Base-by-base conservation (phyloP, 371 early-diverging fungal genomes). In the Actinomortierella ambigua region DNA sequence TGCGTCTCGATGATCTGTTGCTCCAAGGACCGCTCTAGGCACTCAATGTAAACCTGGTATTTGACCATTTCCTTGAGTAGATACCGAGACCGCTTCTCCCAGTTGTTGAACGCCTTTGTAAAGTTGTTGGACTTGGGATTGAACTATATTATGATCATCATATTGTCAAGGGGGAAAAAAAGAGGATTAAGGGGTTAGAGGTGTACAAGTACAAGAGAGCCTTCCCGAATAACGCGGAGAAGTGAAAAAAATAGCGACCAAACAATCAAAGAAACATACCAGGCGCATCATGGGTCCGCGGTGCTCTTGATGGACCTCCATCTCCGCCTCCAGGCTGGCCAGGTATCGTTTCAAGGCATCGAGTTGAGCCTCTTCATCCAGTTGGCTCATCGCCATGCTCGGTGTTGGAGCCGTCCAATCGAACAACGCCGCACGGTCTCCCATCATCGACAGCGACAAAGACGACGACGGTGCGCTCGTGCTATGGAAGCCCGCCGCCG, bases 31-130 rank as follows among this genome's bases (percentile, higher is more conserved):
- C 87, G 84, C 64, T 92, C 87, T 51, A 93, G 73, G 2, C 80
- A 82, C 63, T 92, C 88, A 24, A 87, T 86, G 59, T 95, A 95
- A 56, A 90, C 90, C 76, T 90, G 87, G 69, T 95, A 95, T 61
- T 94, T 93, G 61, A 94, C 90, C 61, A 93, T 87, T 76, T 95
- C 95, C 62, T 88, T 86, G 55, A 93, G 73, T 58, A 95, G 75
- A 67, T 92, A 93, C 63, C 90, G 86, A 28, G 91, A 85, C 75
- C 91, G 91, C 29, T 87, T 79, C 68, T 90, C 91, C 96, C 96
- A 95, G 65, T 95, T 95, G 2, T 85, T 64, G 59, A 91, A 80
- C 3, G 90, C 95, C 59, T 85, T 90, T n/a, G 83, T 65, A 66
- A 86, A 73, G 29, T 81, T 80, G 51, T 84, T 80, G 11, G 86